phyloP scores from a whole-genome alignment of 805 yeast species.

The Pichia nanzhaoensis region DNA sequence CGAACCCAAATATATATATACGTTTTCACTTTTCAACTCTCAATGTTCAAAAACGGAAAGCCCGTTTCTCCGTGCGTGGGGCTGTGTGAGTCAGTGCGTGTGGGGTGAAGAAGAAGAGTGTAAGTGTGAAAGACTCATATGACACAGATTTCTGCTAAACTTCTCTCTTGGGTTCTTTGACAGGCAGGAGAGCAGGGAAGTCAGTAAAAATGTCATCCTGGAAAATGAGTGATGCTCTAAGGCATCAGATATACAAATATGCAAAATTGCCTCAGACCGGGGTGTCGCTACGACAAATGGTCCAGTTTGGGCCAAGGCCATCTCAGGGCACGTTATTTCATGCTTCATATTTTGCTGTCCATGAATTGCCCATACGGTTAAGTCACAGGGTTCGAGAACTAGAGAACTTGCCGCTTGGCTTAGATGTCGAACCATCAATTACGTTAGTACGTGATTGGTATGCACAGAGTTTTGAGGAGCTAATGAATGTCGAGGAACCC shows the following conservation, averaged over 20 bases:
- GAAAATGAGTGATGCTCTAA: conserved; percentile 43
- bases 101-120: too few species aligned
- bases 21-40: too few species aligned
- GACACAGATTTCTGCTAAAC: too few species aligned
- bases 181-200: neutral
- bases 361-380: conserved; percentile 79
- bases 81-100: neutral
- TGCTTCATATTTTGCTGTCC: conserved; percentile 78
- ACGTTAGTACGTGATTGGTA: conserved; percentile 80
- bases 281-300: conserved; percentile 82
- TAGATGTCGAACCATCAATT: conserved; percentile 68
- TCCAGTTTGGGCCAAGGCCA: conserved; percentile 79
- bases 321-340: conserved; percentile 71
- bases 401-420: conserved; percentile 71
- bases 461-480: conserved; percentile 81
- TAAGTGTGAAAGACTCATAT: too few species aligned
- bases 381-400: conserved; percentile 83
- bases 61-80: conserved; percentile 6
- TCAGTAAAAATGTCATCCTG: conserved; percentile 25
- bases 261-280: conserved; percentile 79
- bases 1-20: too few species aligned
- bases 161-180: too few species aligned
- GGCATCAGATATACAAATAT: conserved; percentile 52
- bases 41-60: neutral
- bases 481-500: conserved; percentile 60